Evolutionary conservation across 495 filamentous ascomycete genomes (phyloP).

Genomic region (Cetradonia linearis): DNA sequence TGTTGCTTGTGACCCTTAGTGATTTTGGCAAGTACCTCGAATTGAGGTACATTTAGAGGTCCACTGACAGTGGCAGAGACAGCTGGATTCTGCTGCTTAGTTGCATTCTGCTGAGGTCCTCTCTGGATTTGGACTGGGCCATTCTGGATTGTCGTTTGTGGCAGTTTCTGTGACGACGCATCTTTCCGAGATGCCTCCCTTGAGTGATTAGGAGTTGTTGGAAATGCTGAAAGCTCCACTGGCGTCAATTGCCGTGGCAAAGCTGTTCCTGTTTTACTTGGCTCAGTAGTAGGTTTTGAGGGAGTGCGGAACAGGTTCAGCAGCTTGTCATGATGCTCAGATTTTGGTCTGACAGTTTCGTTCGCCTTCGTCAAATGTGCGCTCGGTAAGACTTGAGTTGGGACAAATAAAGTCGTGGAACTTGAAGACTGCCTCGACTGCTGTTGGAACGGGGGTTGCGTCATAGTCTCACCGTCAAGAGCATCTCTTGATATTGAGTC

Average conservation of each 20-base stretch:
- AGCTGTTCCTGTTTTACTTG: slow-evolving; percentile 1
- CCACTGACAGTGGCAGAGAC: slow-evolving; percentile 43
- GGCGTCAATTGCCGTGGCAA: slow-evolving; percentile 14
- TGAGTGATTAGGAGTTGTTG: slow-evolving; percentile 20
- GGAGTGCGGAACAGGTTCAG: slow-evolving; percentile 29
- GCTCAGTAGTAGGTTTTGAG: slow-evolving; percentile 14
- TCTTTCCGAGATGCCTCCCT: slow-evolving; percentile 17
- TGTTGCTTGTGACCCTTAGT: slow-evolving; percentile 5
- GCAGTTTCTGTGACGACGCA: not conserved
- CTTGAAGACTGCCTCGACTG: not conserved
- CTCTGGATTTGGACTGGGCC: slow-evolving; percentile 10
- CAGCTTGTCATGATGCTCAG: slow-evolving; percentile 28
- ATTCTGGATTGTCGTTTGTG: not conserved
- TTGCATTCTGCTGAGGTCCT: not conserved
- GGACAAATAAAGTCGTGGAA: not conserved
- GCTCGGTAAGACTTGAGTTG: slow-evolving; percentile 2
- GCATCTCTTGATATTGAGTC: not conserved
- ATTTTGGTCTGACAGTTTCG: slow-evolving; percentile 1
- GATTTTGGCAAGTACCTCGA: slow-evolving; percentile 28
- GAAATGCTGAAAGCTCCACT: slow-evolving; percentile 26
- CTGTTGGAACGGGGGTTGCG: not conserved
- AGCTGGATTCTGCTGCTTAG: slow-evolving; percentile 15
- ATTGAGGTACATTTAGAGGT: slow-evolving; percentile 41
- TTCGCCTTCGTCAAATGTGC: slow-evolving; percentile 5
- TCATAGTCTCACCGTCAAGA: not conserved